Conservation (phyloP, 2,329 filamentous ascomycete species). For the Trichophyton simii region DNA sequence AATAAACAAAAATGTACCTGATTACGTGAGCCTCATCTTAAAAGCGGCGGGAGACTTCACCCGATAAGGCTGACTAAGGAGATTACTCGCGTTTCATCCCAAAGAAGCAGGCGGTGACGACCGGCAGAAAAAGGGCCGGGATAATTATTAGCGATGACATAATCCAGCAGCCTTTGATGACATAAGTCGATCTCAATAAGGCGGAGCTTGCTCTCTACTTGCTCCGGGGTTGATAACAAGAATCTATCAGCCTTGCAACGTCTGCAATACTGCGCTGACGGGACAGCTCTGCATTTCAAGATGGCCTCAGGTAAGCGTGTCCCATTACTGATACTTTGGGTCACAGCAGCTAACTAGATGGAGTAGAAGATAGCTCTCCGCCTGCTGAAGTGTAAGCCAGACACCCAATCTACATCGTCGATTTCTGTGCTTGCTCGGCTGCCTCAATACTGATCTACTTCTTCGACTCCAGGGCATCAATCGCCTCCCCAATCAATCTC, state of each 20-base stretch:
- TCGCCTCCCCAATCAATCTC: slow-evolving; percentile 49
- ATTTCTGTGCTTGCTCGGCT: not conserved
- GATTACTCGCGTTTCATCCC: not conserved
- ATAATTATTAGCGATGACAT: not conserved
- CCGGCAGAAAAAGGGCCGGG: not conserved
- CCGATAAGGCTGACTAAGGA: not conserved
- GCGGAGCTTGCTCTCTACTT: too few species aligned
- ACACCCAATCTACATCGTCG: not conserved
- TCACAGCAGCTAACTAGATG: not conserved
- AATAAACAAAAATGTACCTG: not conserved
- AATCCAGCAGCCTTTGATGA: not conserved
- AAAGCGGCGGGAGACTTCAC: not conserved
- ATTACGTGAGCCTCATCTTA: not conserved
- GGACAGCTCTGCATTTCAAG: not conserved
- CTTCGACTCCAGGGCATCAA: slow-evolving; percentile 34
- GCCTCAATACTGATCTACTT: slow-evolving; percentile 5
- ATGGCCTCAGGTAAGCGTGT: not conserved
- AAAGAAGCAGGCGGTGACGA: not conserved
- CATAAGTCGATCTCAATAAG: not conserved
- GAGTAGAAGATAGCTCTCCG: slow-evolving; percentile 6
- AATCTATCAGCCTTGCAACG: not conserved
- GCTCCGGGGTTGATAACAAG: too few species aligned
- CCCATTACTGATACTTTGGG: not conserved
- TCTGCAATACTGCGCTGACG: not conserved
- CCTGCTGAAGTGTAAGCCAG: slow-evolving; percentile 12